Evolutionary conservation across 148 eudicot genomes (phyloP), one percentile per base, ranked within the genome.

Genomic region (Diospyros lotus): DNA sequence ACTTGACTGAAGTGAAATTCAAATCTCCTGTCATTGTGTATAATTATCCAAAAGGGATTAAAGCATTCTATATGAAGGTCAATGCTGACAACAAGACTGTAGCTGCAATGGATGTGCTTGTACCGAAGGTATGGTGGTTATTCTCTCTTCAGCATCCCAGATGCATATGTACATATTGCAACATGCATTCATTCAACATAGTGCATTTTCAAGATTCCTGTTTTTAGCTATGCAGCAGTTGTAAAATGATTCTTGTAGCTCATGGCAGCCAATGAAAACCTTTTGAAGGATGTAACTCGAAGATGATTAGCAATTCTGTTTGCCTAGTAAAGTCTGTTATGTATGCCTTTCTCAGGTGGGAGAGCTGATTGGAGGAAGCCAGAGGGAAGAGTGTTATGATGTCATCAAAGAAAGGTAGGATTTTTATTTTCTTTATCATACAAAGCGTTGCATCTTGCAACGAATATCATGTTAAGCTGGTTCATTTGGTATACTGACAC

Each of bases 91-190:
- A 88, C 40, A 92, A 89, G 79, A 95, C 99, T 6, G 99, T 95
- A 69, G 97, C 99, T 84, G 97, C 97, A n/a, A 95, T 95, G 99
- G 99, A 95, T 88, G 97, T 95, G 72, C 97, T 95, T 73, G 97
- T 95, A 15, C 99, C 99, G 2, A 95, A 93, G 99, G 99, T 93
- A 72, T 28, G 28, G 52, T 48, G 73, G 9, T 54, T 40, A 54
- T 73, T 13, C 18, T 67, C 71, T 76, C n/a, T 58, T 11, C 11
- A 17, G 9, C n/a, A 43, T 64, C 12, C 55, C 28, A 64, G 71
- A 44, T 46, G 67, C 67, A 15, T 68, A 17, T 3, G 9, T 70
- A 18, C 41, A 54, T 71, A 60, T 2, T 73, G 66, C 68, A 3
- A 38, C 52, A 48, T 66, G 51, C 55, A 59, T 46, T 64, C 3